These are phyloP conservation scores for Blastobotrys capitulatus DNA, from an alignment of 1,139 yeast genomes.

Conservation along the genomic window DNA sequence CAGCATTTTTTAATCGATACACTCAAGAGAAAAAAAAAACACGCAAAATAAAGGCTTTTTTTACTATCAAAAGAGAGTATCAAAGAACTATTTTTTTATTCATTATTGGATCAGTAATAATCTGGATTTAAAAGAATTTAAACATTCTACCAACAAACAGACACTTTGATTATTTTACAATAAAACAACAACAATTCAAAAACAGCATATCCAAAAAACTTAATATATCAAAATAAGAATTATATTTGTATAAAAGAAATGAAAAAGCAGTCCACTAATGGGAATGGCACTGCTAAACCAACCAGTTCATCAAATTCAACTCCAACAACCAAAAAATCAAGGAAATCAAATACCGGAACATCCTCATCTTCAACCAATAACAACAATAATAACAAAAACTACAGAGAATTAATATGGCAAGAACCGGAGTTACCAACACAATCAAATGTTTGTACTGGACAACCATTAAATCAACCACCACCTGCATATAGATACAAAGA, in stretches of 20 bases:
- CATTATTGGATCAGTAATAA: no score
- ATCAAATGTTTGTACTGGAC: conserved; percentile 54
- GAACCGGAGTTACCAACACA: conserved; percentile 59
- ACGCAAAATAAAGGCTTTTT: no score
- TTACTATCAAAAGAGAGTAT: no score
- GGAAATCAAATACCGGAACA: neutral
- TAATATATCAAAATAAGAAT: no score
- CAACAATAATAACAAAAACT: neutral
- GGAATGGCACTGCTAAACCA: neutral
- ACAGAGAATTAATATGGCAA: conserved; percentile 29
- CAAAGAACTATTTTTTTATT: no score
- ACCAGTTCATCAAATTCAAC: neutral
- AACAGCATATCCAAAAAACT: no score
- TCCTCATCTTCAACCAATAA: neutral
- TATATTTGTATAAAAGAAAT: neutral
- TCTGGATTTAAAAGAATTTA: no score
- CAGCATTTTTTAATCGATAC: no score
- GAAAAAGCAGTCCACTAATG: neutral
- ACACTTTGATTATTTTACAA: no score
- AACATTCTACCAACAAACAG: no score
- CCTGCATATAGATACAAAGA: conserved; percentile 28
- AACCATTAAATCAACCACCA: conserved; percentile 60
- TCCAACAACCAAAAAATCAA: neutral
- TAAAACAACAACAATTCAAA: no score
- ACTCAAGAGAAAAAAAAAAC: no score